Evolutionary conservation across 164 flowering plant genomes (phyloP), one percentile per base, ranked within the genome.

Genomic region (Aristolochia fimbriata): DNA sequence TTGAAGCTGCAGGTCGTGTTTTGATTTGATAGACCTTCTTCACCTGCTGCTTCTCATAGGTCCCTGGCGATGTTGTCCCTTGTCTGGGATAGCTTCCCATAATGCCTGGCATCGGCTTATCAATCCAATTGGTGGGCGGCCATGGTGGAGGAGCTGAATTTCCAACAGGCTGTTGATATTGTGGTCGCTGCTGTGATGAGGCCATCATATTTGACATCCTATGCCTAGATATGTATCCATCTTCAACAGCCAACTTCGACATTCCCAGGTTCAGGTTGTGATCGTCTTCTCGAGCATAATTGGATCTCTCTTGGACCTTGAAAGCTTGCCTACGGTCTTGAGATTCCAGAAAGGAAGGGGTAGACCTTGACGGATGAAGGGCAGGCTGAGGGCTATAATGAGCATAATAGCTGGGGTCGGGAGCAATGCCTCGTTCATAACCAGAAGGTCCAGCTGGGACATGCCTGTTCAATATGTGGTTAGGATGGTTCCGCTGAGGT

Each of bases 381-480:
- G 59, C 21, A 14, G 77, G 76, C 57, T 71, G 80, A 31, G 68
- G 63, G 45, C 57, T 59, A 51, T 78, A 62, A 4, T 70, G 83
- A 57, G 71, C 14, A 53, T 62, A 47, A 66, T 66, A 58, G 61
- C 67, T 70, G 9, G 69, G 58, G 41, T 75, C 79, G 51, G 75
- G 80, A 25, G n/a, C 21, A 58, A 50, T 79, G 15, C 88, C 82
- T 62, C 77, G 69, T 65, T 71, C 85, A 60, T 77, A 76, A 22
- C 86, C 86, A n/a, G 80, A 76, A 25, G 87, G 82, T 47, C 93
- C 89, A 60, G 81, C 83, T 19, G 88, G 87, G 67, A 89, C 77
- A 8, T 70, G 80, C 69, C 87, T 76, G 62, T 70, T 62, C 10
- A 51, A 59, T 20, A 48, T 56, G 61, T 73, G 74, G 61, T 72